Evolutionary conservation across 139 green algal genomes (phyloP), one percentile per base, ranked within the genome.

Genomic region (Chlamydomonas eustigma): DNA sequence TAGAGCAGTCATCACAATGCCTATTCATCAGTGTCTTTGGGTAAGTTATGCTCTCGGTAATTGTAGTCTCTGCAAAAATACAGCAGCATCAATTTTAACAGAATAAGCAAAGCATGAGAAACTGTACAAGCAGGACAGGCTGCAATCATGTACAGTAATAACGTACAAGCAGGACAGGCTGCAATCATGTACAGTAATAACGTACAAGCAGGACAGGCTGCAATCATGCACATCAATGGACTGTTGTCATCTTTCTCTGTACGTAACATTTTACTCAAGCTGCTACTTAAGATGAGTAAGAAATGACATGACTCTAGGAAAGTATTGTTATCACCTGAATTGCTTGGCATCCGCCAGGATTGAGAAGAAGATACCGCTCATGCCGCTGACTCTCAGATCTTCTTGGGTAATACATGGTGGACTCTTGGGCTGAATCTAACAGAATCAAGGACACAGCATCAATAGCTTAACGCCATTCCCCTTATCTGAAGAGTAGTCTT

Each of bases 21-120:
- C 51, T 66, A 38, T 22, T 58, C 58, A 31, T 87, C 83, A 34
- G 84, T 74, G 68, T 87, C 81, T 33, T 79, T 51, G 74, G 89
- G 85, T 80, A 89, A 82, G 18, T 86, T 38, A 51, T 78, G 80
- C 71, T 90, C 88, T 0, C 88, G 39, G 72, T 88, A 85, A 36
- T 92, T 87, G 79, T 90, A 89, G 44, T 88, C 83, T 18, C 44
- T 58, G 44, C 12, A 18, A 58, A 18, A 18, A 18, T 28, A 12
- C 44, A 58, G 44, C n/a, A n/a, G n/a, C n/a, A n/a, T n/a, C n/a
- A n/a, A n/a, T n/a, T n/a, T n/a, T n/a, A n/a, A n/a, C n/a, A 18
- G 44, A 18, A 58, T 58, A 12, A 58, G 44, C 12, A 28, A 18
- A 58, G 44, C 44, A 58, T 18, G 44, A 12, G 44, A 58, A 18